These are phyloP conservation scores for Laguncularia racemosa DNA, from an alignment of 345 rosid genomes.

Conservation along the genomic window DNA sequence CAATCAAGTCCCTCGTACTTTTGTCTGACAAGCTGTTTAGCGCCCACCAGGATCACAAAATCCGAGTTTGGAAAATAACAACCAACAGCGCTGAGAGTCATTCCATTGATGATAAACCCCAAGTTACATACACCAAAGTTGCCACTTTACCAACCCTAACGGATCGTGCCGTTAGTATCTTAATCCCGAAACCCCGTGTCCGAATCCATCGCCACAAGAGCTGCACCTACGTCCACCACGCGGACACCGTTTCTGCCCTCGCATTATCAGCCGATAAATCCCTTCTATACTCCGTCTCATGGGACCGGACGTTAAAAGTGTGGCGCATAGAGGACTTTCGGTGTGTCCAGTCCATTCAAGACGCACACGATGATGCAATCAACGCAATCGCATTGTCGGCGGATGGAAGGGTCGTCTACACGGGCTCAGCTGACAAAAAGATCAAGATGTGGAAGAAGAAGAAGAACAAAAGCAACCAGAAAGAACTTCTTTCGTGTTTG, in stretches of 20 bases:
- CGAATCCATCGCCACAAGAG: constrained; percentile 68
- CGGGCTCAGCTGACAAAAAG: constrained; percentile 80
- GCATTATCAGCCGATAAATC: constrained; percentile 61
- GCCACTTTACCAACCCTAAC: constrained; percentile 82
- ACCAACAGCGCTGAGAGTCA: constrained; percentile 23
- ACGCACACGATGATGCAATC: constrained; percentile 85
- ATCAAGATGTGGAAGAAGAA: constrained; percentile 72
- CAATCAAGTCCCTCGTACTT: constrained; percentile 71
- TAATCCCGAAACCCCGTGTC: constrained; percentile 58
- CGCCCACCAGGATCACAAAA: constrained; percentile 93
- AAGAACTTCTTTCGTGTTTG: too few species aligned
- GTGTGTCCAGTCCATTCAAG: constrained; percentile 71
- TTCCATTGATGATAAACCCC: constrained; percentile 5
- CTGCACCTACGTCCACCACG: constrained; percentile 82
- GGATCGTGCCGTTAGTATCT: constrained; percentile 55
- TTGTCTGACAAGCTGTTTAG: constrained; percentile 67
- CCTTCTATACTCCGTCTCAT: constrained; percentile 79
- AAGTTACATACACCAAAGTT: constrained; percentile 45
- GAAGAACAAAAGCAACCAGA: constrained; percentile 26
- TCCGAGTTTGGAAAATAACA: constrained; percentile 81
- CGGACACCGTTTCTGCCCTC: constrained; percentile 73
- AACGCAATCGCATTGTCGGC: constrained; percentile 57
- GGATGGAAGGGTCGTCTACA: constrained; percentile 60
- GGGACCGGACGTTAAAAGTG: constrained; percentile 86
- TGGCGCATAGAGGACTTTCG: constrained; percentile 82